These are phyloP conservation scores for Verticillium zaregamsianum DNA, from an alignment of 2,329 filamentous ascomycete species.

Conservation along the genomic window DNA sequence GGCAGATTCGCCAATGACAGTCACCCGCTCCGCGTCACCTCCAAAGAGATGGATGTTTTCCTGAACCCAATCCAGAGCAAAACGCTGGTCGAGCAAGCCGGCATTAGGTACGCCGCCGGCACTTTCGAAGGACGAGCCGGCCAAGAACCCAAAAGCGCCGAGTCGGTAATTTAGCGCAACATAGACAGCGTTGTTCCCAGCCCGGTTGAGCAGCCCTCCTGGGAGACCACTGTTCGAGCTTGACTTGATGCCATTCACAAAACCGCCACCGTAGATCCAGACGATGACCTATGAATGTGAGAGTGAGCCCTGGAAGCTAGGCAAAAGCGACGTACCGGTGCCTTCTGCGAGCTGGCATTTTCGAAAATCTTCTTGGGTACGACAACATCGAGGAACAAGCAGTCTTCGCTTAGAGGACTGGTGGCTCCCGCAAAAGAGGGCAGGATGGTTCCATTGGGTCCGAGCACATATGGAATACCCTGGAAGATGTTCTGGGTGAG, in stretches of 20 bases:
- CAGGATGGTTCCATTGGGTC: no score
- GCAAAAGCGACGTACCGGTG: no score
- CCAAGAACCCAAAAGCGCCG: conserved; percentile 35
- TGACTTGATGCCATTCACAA: conserved; percentile 20
- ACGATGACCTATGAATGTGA: conserved; percentile 27
- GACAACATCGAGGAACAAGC: conserved; percentile 40
- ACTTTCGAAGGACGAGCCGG: conserved; percentile 24
- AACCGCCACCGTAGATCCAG: conserved; percentile 44
- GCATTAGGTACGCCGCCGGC: conserved; percentile 24
- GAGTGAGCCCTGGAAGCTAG: conserved; percentile 18
- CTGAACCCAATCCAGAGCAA: conserved; percentile 44
- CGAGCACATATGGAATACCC: no score
- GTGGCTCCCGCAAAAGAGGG: no score
- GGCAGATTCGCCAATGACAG: conserved; percentile 34
- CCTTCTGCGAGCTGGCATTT: no score
- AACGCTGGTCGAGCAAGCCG: conserved; percentile 33
- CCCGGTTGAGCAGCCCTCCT: conserved; percentile 23
- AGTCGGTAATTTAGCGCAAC: conserved; percentile 38
- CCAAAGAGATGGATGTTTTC: conserved; percentile 48
- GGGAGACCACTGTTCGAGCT: conserved; percentile 15
- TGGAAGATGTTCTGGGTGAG: no score
- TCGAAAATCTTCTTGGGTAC: conserved; percentile 33
- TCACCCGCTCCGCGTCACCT: conserved; percentile 42
- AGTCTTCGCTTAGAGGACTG: conserved; percentile 28
- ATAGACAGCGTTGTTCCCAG: conserved; percentile 24